These are phyloP conservation scores for Pulveroboletus sp. DNA, from an alignment of 768 basidiomycete genomes.

Conservation along the genomic window DNA sequence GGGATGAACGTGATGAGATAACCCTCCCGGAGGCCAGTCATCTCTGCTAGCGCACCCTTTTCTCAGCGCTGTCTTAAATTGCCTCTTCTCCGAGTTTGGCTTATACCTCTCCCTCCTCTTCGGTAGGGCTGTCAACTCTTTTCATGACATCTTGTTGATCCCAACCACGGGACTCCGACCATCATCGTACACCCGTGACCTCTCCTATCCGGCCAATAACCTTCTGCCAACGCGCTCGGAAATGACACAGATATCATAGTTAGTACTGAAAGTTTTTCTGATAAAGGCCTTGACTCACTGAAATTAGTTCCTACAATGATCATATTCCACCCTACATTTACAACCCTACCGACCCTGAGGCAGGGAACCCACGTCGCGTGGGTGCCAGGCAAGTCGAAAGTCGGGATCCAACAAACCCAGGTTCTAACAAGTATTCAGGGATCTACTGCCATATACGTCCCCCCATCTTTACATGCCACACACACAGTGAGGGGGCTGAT, in stretches of 20 bases:
- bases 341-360: background rate
- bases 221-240: background rate
- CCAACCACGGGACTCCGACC: slow-evolving; percentile 5
- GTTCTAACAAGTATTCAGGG: slow-evolving; percentile 11
- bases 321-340: background rate
- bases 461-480: background rate
- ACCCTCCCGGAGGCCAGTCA: slow-evolving; percentile 7
- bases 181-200: background rate
- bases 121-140: slow-evolving; percentile 4
- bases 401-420: background rate
- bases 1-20: slow-evolving; percentile 16
- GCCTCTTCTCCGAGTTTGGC: slow-evolving; percentile 7
- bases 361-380: background rate
- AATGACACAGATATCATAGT: slow-evolving; percentile 14
- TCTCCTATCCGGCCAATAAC: background rate
- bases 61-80: slow-evolving; percentile 18
- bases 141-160: slow-evolving; percentile 15
- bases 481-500: slow-evolving; percentile 9
- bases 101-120: slow-evolving; percentile 2
- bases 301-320: slow-evolving; percentile 8
- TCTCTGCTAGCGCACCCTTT: slow-evolving; percentile 6
- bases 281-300: background rate
- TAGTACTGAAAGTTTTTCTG: background rate
- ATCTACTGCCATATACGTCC: background rate
- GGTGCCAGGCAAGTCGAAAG: slow-evolving; percentile 8